These are phyloP conservation scores for Diaporthe eres DNA, from an alignment of 2,329 filamentous ascomycete species.

Conservation along the genomic window DNA sequence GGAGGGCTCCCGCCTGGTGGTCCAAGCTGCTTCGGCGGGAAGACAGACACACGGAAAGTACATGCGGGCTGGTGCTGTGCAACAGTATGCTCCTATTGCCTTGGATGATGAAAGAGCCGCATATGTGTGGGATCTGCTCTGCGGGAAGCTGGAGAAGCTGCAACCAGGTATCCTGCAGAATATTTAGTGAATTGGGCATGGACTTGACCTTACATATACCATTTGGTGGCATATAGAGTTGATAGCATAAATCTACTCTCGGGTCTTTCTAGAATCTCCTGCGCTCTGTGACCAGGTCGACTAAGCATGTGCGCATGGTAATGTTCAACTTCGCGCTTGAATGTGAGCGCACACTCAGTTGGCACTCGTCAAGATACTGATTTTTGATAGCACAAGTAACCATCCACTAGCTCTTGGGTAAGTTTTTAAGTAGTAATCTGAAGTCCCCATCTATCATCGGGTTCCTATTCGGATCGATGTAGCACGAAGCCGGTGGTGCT, in stretches of 20 bases:
- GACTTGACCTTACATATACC: not conserved
- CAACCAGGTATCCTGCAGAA: slow-evolving; percentile 32
- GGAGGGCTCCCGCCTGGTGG: slow-evolving; percentile 42
- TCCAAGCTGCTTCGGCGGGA: slow-evolving; percentile 42
- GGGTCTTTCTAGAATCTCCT: not conserved
- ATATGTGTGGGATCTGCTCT: slow-evolving; percentile 38
- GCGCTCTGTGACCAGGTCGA: not conserved
- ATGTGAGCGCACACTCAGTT: too few species aligned
- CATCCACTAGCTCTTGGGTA: too few species aligned
- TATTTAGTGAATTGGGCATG: not conserved
- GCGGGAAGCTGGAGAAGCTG: slow-evolving; percentile 26
- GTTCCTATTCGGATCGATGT: too few species aligned
- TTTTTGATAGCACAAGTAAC: too few species aligned
- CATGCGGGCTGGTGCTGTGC: slow-evolving; percentile 41
- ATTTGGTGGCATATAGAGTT: not conserved
- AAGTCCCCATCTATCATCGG: too few species aligned
- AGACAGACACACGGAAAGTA: slow-evolving; percentile 43
- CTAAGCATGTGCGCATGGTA: not conserved
- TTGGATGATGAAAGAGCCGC: slow-evolving; percentile 35
- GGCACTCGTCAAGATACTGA: too few species aligned
- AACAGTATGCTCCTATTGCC: slow-evolving; percentile 38
- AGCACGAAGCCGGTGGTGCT: too few species aligned
- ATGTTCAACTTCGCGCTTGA: too few species aligned
- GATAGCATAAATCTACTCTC: not conserved
- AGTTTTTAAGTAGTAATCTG: too few species aligned